Conservation (phyloP, 371 early-diverging fungal genomes). For the Smittium culicis region DNA sequence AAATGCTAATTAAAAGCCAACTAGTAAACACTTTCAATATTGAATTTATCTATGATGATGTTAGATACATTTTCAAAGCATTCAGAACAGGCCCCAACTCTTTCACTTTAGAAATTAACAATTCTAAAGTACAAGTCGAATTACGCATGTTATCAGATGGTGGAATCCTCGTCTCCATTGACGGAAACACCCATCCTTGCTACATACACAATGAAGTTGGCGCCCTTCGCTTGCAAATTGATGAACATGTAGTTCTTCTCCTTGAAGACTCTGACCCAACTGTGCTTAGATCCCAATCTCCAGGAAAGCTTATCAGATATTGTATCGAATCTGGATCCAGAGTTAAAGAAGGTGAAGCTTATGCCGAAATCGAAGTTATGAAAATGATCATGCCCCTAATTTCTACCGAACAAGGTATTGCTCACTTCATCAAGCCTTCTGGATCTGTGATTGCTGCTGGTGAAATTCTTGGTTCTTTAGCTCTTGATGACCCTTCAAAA, state of each 20-base stretch:
- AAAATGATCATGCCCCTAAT: slow-evolving; percentile 98
- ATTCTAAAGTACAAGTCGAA: slow-evolving; percentile 63
- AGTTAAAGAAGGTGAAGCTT: slow-evolving; percentile 76
- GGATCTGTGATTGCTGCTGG: slow-evolving; percentile 76
- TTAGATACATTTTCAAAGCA: slow-evolving; percentile 75
- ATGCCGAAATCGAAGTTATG: slow-evolving; percentile 99
- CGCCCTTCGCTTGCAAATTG: slow-evolving; percentile 74
- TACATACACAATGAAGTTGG: slow-evolving; percentile 83
- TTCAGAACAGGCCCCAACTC: slow-evolving; percentile 65
- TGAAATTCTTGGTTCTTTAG: slow-evolving; percentile 83
- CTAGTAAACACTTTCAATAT: slow-evolving; percentile 60
- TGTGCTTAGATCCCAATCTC: slow-evolving; percentile 82
- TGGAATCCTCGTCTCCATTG: slow-evolving; percentile 79
- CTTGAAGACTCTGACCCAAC: slow-evolving; percentile 94
- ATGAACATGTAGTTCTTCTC: slow-evolving; percentile 79
- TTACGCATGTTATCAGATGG: slow-evolving; percentile 80
- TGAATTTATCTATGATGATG: slow-evolving; percentile 81
- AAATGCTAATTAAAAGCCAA: slow-evolving; percentile 63
- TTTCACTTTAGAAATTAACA: slow-evolving; percentile 67
- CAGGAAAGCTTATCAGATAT: slow-evolving; percentile 92
- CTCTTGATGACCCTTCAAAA: slow-evolving; percentile 80
- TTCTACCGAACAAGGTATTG: slow-evolving; percentile 77
- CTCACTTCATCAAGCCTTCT: slow-evolving; percentile 79
- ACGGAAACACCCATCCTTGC: slow-evolving; percentile 74
- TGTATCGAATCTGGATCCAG: slow-evolving; percentile 84